phyloP scores from a whole-genome alignment of 1,284 basidiomycete species.

The Cutaneotrichosporon sp. region DNA sequence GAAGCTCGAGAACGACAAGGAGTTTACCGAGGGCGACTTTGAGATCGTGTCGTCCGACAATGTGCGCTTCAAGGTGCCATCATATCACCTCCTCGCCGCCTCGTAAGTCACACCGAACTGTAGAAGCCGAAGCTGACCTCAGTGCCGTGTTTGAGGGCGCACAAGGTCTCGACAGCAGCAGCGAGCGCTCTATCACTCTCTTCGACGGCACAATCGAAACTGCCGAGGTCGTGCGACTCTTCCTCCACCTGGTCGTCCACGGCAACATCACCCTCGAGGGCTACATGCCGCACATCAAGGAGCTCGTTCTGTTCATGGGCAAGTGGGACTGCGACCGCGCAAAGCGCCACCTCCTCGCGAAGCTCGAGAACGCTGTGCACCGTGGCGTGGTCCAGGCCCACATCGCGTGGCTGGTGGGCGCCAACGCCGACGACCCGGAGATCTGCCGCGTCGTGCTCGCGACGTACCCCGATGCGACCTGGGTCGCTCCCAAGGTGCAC shows the following conservation, averaged over 20 bases:
- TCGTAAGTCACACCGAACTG: not conserved
- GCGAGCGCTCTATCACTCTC: not conserved
- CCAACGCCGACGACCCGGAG: not conserved
- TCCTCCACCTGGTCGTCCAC: not conserved
- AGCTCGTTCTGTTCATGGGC: not conserved
- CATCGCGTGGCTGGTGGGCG: not conserved
- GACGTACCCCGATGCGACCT: too few species aligned
- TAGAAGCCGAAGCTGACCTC: not conserved
- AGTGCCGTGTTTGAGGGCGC: not conserved
- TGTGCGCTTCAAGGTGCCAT: conserved; percentile 12
- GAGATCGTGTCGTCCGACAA: conserved; percentile 15
- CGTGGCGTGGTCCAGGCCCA: too few species aligned
- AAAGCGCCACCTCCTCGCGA: too few species aligned
- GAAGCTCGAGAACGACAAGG: not conserved
- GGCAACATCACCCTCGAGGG: not conserved
- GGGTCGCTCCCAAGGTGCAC: too few species aligned
- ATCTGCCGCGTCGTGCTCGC: not conserved
- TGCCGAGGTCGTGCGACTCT: not conserved
- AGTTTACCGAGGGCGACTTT: conserved; percentile 6
- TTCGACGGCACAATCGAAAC: not conserved
- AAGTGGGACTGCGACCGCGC: not conserved
- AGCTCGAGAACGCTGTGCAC: not conserved
- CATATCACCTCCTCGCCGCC: conserved; percentile 8
- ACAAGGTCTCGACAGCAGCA: too few species aligned
- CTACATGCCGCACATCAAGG: not conserved